Evolutionary conservation across 768 basidiomycete genomes (phyloP).

Genomic region (Dendrothele bispora): DNA sequence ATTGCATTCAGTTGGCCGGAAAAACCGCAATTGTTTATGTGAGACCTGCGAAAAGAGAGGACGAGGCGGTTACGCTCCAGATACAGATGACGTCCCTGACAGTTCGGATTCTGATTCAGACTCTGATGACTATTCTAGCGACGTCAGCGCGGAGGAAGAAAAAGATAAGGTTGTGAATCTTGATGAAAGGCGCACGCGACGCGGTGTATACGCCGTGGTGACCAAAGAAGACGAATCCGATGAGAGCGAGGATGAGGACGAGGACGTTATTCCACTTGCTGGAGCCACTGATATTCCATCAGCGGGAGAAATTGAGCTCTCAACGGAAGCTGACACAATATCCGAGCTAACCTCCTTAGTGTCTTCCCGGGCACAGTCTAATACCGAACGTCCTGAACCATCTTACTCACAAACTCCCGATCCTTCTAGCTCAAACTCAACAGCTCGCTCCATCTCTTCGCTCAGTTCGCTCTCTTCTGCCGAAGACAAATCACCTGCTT

Average conservation of each 20-base stretch:
- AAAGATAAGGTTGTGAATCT: slow-evolving; percentile 50
- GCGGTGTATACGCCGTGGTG: slow-evolving; percentile 78
- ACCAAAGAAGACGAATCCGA: slow-evolving; percentile 59
- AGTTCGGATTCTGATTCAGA: slow-evolving; percentile 46
- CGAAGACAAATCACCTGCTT: slow-evolving; percentile 20
- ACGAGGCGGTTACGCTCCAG: slow-evolving; percentile 71
- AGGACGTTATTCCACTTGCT: slow-evolving; percentile 43
- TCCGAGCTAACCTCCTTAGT: slow-evolving; percentile 46
- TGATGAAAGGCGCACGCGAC: slow-evolving; percentile 77
- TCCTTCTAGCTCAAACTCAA: slow-evolving; percentile 3
- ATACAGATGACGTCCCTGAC: slow-evolving; percentile 45
- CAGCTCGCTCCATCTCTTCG: slow-evolving; percentile 36
- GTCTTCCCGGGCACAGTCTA: slow-evolving; percentile 36
- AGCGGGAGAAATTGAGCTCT: slow-evolving; percentile 56
- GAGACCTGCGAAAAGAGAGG: slow-evolving; percentile 82
- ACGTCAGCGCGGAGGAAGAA: slow-evolving; percentile 28
- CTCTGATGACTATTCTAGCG: slow-evolving; percentile 18
- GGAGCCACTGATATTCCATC: slow-evolving; percentile 44
- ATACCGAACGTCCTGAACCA: slow-evolving; percentile 16
- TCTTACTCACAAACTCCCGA: neutral
- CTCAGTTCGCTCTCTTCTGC: slow-evolving; percentile 42
- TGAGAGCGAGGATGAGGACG: slow-evolving; percentile 56
- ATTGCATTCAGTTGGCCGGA: slow-evolving; percentile 54
- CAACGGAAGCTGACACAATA: slow-evolving; percentile 46
- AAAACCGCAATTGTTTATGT: slow-evolving; percentile 77